Percentiles rank a stretch among this genome's conserved stretches.
These are phyloP conservation scores for Penstemon davidsonii DNA, from an alignment of 257 asterid genomes.

Conservation along the genomic window DNA sequence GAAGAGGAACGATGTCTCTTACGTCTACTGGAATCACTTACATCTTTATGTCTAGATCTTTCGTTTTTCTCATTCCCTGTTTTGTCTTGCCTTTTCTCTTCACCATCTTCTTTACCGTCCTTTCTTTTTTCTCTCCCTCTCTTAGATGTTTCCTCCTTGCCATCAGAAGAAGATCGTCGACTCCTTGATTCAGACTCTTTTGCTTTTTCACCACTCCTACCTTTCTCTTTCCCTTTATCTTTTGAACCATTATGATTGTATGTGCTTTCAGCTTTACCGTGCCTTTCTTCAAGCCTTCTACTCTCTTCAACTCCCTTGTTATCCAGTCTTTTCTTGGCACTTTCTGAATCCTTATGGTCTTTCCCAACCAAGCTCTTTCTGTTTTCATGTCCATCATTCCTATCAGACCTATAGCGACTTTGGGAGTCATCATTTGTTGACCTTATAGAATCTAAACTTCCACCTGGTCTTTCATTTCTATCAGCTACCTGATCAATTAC, in stretches of 20 bases:
- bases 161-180: slow-evolving; percentile 52
- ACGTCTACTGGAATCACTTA: slow-evolving; percentile 60
- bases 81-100: slow-evolving; percentile 54
- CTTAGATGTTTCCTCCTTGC: slow-evolving; percentile 52
- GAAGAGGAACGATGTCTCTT: slow-evolving; percentile 69
- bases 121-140: slow-evolving; percentile 51
- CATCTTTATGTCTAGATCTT: slow-evolving; percentile 56
- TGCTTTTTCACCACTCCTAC: slow-evolving; percentile 52
- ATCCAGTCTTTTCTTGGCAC: slow-evolving; percentile 43
- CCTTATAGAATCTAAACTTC: slow-evolving; percentile 38
- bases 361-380: slow-evolving; percentile 42
- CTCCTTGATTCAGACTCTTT: slow-evolving; percentile 69
- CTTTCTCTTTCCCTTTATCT: slow-evolving; percentile 63
- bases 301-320: slow-evolving; percentile 57
- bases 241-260: slow-evolving; percentile 50
- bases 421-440: slow-evolving; percentile 35
- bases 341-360: slow-evolving; percentile 44
- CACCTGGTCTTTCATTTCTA: slow-evolving; percentile 48
- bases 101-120: slow-evolving; percentile 47
- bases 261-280: slow-evolving; percentile 43
- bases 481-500: slow-evolving; percentile 35
- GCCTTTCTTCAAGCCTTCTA: slow-evolving; percentile 57
- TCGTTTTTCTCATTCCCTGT: slow-evolving; percentile 62
- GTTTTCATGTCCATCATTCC: slow-evolving; percentile 46
- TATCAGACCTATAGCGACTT: slow-evolving; percentile 45